A percentile compares a stretch with the other conserved stretches of the same genome.
phyloP scores from a whole-genome alignment of 163 green algal species.

The Scenedesmus sp. region DNA sequence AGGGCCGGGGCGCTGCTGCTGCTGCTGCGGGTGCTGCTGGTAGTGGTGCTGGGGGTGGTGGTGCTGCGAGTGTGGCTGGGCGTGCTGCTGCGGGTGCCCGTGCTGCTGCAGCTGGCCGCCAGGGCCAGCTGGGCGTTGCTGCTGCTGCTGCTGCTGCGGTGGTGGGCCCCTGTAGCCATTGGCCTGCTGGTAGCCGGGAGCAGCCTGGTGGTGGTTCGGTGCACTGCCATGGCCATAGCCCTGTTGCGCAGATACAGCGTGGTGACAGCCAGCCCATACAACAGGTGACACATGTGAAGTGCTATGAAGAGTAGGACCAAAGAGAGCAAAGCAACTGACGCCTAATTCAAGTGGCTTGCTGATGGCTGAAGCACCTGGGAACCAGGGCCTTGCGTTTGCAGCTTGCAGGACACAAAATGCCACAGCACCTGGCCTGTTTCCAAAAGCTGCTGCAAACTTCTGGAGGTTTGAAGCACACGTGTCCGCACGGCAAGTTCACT shows the following conservation, averaged over 20 bases:
- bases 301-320: too few relatives aligned
- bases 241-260: neutral
- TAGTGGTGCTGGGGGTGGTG: neutral
- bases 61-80: neutral
- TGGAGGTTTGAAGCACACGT: too few relatives aligned
- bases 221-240: slow-evolving; percentile 20
- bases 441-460: neutral
- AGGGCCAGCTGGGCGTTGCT: neutral
- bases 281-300: too few relatives aligned
- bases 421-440: neutral
- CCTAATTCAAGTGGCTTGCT: too few relatives aligned
- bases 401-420: neutral
- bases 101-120: slow-evolving; percentile 32
- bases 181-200: neutral
- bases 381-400: neutral
- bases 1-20: neutral
- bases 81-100: neutral
- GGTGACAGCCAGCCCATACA: neutral
- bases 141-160: slow-evolving; percentile 3
- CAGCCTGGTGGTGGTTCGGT: slow-evolving; percentile 14
- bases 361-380: neutral
- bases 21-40: neutral
- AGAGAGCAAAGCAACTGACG: neutral
- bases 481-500: too few relatives aligned
- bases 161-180: neutral